phyloP scores from a whole-genome alignment of 2,329 filamentous ascomycete species.

The Fusarium beomiforme region DNA sequence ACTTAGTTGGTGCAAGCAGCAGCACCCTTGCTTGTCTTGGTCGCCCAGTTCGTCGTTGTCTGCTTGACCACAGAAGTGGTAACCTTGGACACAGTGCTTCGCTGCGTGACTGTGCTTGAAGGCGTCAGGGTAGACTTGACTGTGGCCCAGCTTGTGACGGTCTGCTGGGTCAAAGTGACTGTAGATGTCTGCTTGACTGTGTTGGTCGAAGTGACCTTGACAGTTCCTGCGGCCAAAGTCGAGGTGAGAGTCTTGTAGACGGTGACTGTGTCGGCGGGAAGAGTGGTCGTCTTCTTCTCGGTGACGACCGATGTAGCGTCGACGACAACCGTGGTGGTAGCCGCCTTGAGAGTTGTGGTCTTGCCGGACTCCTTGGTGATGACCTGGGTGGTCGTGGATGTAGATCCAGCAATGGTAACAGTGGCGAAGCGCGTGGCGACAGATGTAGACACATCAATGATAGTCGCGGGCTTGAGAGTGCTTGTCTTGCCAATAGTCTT shows the following conservation, averaged over 20 bases:
- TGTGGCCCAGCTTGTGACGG: conserved; percentile 32
- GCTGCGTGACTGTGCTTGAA: conserved; percentile 24
- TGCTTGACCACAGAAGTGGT: conserved; percentile 26
- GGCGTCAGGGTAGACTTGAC: conserved; percentile 40
- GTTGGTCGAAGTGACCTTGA: conserved; percentile 23
- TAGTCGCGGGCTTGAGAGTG: conserved; percentile 24
- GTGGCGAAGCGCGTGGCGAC: conserved; percentile 20
- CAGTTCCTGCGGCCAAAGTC: conserved; percentile 16
- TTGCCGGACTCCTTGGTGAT: conserved; percentile 34
- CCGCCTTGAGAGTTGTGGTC: conserved; percentile 35
- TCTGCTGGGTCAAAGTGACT: not conserved
- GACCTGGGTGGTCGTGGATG: conserved; percentile 22
- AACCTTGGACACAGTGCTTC: conserved; percentile 26
- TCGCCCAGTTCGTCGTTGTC: conserved; percentile 24
- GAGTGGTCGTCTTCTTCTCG: conserved; percentile 24
- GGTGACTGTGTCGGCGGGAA: conserved; percentile 35
- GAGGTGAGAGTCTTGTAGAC: conserved; percentile 13
- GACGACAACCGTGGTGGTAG: conserved; percentile 22
- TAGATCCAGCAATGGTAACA: conserved; percentile 22
- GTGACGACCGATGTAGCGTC: conserved; percentile 29
- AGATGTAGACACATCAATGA: conserved; percentile 13
- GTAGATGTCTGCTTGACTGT: conserved; percentile 25
- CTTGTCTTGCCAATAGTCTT: conserved; percentile 22
- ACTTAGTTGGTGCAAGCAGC: conserved; percentile 18
- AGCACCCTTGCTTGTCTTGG: conserved; percentile 29